A percentile compares a stretch with the other conserved stretches of the same genome.
These are phyloP conservation scores for Ophiostoma sp. DNA, from an alignment of 2,329 filamentous ascomycete genomes.

Conservation along the genomic window DNA sequence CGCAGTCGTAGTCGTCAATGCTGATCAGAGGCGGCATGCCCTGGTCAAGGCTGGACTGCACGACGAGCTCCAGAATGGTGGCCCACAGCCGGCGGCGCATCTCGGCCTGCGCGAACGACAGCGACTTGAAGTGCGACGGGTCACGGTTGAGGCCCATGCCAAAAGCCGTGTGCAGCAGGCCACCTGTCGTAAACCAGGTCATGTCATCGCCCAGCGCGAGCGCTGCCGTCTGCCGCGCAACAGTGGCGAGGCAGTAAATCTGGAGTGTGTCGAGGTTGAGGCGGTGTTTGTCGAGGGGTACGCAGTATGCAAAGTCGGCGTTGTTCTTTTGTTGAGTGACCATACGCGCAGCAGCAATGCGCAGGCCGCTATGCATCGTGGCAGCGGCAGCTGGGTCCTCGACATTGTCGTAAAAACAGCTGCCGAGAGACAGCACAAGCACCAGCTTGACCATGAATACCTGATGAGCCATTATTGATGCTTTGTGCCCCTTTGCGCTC, in stretches of 20 bases:
- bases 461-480: constrained; percentile 25
- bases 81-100: constrained; percentile 53
- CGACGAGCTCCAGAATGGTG: constrained; percentile 49
- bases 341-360: constrained; percentile 22
- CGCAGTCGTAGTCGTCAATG: constrained; percentile 45
- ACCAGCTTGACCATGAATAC: constrained; percentile 44
- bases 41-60: constrained; percentile 47
- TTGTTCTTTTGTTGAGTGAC: constrained; percentile 15
- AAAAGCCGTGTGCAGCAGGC: constrained; percentile 49
- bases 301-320: constrained; percentile 19
- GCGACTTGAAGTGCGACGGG: constrained; percentile 44
- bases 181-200: constrained; percentile 47
- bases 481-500: neutral
- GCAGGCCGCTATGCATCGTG: constrained; percentile 19
- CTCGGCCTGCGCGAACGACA: constrained; percentile 46
- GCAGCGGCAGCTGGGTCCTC: constrained; percentile 5
- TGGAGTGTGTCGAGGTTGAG: constrained; percentile 26
- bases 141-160: constrained; percentile 56
- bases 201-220: constrained; percentile 43
- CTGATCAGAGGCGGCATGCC: constrained; percentile 47
- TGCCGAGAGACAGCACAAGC: constrained; percentile 44
- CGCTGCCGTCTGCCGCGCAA: constrained; percentile 32
- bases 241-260: constrained; percentile 23
- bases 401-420: constrained; percentile 37
- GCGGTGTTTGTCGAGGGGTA: constrained; percentile 24